Evolutionary conservation across 1,284 basidiomycete species (phyloP), one percentile per base, ranked within the genome.

Genomic region (Austroboletus niveus): DNA sequence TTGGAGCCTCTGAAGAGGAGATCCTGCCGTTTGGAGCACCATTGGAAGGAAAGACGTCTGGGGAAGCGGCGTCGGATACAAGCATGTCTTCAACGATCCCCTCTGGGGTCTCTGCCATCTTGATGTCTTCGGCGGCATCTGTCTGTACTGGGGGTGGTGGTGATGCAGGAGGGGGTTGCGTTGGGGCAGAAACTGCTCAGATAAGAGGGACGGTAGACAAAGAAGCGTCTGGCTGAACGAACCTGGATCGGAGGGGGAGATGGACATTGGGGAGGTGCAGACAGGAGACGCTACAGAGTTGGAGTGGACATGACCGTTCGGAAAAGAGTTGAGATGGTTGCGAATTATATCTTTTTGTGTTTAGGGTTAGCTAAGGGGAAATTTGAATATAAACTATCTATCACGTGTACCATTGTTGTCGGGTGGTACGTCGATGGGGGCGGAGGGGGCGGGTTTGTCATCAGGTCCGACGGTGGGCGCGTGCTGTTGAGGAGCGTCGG

Each of bases 221-320:
- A 40, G 55, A 46, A 52, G 47, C 41, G 53, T 48, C 35, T 31
- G 53, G 51, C 57, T 24, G 41, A 48, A 69, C 76, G 64, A 66
- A 86, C 85, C 72, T 66, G 78, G 71, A 66, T 84, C 77, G 27
- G 71, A 59, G 1, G 77, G 72, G 51, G 72, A 70, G 32, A 71
- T 68, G 41, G 82, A 80, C 68, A 68, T 69, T 64, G 70, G 68
- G 48, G 57, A 57, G 12, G 53, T 53, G 14, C 45, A 24, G 30
- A 60, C 40, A 43, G 74, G 70, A 38, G 69, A 49, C 53, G 66
- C 69, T 59, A 69, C 66, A 27, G 71, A 58, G 45, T 84, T 82
- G 63, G 79, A 75, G 47, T 79, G 79, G 57, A 74, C 81, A 74
- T 85, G 81, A 59, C 80, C 81, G 72, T 87, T 85, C 57, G 78